These are phyloP conservation scores for Vaccinium macrocarpon DNA, from an alignment of 148 eudicot genomes.

Conservation along the genomic window DNA sequence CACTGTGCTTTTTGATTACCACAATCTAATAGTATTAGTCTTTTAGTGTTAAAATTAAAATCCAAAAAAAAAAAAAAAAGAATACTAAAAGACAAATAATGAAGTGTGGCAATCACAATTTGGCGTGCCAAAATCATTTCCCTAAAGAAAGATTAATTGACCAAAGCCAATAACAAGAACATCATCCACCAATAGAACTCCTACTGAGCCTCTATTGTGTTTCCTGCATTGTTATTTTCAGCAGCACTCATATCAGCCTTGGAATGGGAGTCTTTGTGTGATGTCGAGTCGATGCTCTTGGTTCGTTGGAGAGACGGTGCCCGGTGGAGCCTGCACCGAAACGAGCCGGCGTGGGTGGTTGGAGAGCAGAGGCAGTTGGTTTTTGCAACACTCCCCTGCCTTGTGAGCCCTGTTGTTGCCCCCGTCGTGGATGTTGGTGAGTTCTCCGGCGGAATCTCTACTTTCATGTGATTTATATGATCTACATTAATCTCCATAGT, in stretches of 20 bases:
- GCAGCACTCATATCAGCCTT: neutral
- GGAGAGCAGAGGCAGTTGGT: constrained; percentile 44
- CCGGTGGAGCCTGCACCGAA: constrained; percentile 50
- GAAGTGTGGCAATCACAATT: no score
- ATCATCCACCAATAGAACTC: neutral
- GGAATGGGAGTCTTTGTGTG: constrained; percentile 17
- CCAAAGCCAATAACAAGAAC: neutral
- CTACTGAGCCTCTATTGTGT: neutral
- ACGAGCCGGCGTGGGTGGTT: constrained; percentile 50
- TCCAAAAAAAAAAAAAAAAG: no score
- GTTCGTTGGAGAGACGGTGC: constrained; percentile 23
- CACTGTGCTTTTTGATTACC: no score
- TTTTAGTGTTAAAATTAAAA: no score
- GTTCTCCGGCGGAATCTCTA: neutral
- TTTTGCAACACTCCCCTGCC: constrained; percentile 22
- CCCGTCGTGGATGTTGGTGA: neutral
- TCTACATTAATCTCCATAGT: neutral
- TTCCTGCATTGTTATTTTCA: neutral
- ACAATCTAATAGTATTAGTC: no score
- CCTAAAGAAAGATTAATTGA: neutral
- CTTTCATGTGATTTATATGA: neutral
- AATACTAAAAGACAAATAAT: no score
- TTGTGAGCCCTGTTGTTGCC: constrained; percentile 25
- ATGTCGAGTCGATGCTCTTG: constrained; percentile 21
- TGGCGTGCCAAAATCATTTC: no score